A percentile compares a stretch with the other conserved stretches of the same genome.
phyloP scores from a whole-genome alignment of 768 basidiomycete genomes.

The Pisolithus albus region DNA sequence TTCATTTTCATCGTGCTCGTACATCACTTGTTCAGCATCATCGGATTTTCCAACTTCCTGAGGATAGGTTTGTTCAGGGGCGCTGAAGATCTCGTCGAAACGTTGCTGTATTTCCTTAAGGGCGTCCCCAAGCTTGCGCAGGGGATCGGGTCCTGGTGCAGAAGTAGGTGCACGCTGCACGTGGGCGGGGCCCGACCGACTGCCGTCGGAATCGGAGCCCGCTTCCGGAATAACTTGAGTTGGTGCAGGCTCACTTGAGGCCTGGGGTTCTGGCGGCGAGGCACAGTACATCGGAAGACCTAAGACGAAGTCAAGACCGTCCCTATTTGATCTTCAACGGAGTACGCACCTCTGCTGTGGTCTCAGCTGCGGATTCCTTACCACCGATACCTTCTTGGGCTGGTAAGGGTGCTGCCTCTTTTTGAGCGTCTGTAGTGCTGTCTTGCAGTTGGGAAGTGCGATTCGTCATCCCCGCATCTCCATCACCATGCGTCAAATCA shows the following conservation, averaged over 20 bases:
- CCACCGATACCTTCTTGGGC: conserved; percentile 8
- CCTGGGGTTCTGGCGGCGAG: conserved; percentile 6
- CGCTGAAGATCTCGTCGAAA: conserved; percentile 73
- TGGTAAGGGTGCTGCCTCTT: conserved; percentile 11
- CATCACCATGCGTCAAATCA: conserved; percentile 28
- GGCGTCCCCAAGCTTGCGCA: conserved; percentile 79
- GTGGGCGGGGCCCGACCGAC: conserved; percentile 38
- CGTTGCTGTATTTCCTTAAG: conserved; percentile 74
- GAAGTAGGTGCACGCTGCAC: conserved; percentile 33
- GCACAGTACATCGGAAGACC: conserved; percentile 5
- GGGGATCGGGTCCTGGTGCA: conserved; percentile 40
- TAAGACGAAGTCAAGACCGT: conserved; percentile 1
- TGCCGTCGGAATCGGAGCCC: conserved; percentile 29
- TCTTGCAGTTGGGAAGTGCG: conserved; percentile 14
- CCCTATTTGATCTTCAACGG: not conserved
- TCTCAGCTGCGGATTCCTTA: conserved; percentile 22
- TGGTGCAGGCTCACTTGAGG: conserved; percentile 2
- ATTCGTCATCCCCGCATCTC: conserved; percentile 13
- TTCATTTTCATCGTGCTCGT: conserved; percentile 50
- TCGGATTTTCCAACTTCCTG: conserved; percentile 32
- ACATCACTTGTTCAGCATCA: conserved; percentile 58
- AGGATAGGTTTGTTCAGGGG: conserved; percentile 27
- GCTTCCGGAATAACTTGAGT: conserved; percentile 24
- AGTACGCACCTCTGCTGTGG: conserved; percentile 1
- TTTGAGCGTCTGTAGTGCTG: conserved; percentile 16